Base-by-base conservation (phyloP, 2,329 filamentous ascomycete species). In the Pseudogymnoascus sp. region DNA sequence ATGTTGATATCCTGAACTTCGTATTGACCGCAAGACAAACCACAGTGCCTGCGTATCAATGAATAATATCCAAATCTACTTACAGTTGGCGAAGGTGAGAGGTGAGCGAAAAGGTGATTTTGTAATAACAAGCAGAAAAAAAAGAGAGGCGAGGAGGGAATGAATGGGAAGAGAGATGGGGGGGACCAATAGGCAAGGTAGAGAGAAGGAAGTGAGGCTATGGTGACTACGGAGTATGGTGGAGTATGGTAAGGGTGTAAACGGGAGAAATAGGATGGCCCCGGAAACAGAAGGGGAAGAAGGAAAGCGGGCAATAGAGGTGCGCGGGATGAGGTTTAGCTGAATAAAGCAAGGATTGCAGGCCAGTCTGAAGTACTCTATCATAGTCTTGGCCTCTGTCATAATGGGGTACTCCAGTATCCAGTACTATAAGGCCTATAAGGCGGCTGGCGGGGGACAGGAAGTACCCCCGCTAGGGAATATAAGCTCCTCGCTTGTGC, bases 401-500 rank as follows among this genome's bases (percentile, higher is more conserved):
- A 56, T 56, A 14, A 10, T 14, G 12, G 28, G 50, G 16, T 56
- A 56, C 50, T 33, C 28, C n/a, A 3, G 28, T 8, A 33, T n/a
- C n/a, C n/a, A n/a, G n/a, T n/a, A n/a, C n/a, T n/a, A n/a, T n/a
- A n/a, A n/a, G n/a, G n/a, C n/a, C 50, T 33, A 56, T 21, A 33
- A 56, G 28, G 28, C 28, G n/a, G 50, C 7, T 56, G n/a, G 50
- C 50, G 50, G 50, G 11, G n/a, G 2, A 18, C 5, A 56, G 10
- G 5, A 56, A 7, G 28, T 56, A 56, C 50, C 28, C 28, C 50
- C 50, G 50, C 50, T 56, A 56, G 50, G 50, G 33, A 56, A 56
- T 56, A 33, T 56, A 56, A 56, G 50, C 50, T 56, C 50, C 25
- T 56, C 50, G 50, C 50, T 56, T 56, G 50, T 56, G 50, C 33